Base-by-base conservation (phyloP, 1,284 basidiomycete species). In the Taiwanofungus camphoratus region DNA sequence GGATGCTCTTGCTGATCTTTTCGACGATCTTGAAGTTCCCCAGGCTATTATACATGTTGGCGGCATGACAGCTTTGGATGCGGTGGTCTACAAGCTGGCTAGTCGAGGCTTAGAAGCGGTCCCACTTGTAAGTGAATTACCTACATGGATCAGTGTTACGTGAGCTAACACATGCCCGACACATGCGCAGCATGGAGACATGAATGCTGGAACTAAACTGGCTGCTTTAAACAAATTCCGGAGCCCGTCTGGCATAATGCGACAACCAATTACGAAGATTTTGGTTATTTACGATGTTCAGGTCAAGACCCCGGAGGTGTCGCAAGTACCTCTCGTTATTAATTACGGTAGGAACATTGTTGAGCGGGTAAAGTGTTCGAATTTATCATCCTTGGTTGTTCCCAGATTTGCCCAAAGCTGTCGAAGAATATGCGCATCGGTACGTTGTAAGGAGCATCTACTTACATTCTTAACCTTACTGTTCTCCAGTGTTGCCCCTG, bases 341-440 rank as follows among this genome's bases (percentile, higher is more conserved):
- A 95, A 95, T 66, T 94, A 94, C 64, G 87, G 88, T 85, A 54
- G 42, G 66, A 4, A 20, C 16, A 16, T 15, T 3, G 16, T 19
- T 12, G 24, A 6, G 4, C 11, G 13, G 8, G 26, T 27, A 27
- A 8, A n/a, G n/a, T 36, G 15, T 41, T 11, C 15, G 37, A 4
- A 23, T 41, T 20, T 33, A 19, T 30, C 16, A 41, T 13, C 29
- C n/a, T n/a, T n/a, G n/a, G n/a, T n/a, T 12, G 12, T 16, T 43
- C 39, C 16, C 54, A 90, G 92, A 97, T 73, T 68, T 97, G 47
- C 93, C 93, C 18, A 88, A 94, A 61, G 89, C 88, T 35, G 93
- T 96, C 18, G 93, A 97, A 69, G 93, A 95, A 63, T 96, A 96
- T 61, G 88, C 92, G 29, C 90, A 92, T 58, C 86, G 89, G 85